Base-by-base conservation (phyloP, 2,329 filamentous ascomycete genomes). In the Ophiostoma perfectum region DNA sequence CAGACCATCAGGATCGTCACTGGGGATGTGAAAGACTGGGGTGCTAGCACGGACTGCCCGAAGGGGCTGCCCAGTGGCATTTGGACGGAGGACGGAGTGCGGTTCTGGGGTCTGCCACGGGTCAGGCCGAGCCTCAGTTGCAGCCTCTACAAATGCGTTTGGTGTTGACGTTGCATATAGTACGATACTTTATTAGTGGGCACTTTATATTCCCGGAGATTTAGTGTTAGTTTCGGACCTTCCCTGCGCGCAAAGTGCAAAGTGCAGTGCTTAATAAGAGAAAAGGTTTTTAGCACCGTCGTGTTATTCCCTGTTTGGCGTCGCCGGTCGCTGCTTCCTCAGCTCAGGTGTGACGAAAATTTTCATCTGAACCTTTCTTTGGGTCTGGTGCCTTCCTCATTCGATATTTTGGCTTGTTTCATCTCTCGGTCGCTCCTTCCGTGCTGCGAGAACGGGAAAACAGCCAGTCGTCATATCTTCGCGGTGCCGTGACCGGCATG, bases 81-180 rank as follows among this genome's bases (percentile, higher is more conserved):
- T 11, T n/a, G 58, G 58, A 7, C 58, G 58, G 58, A 41, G 58
- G 14, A n/a, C 58, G 58, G 58, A 62, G 38, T 41, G 58, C 38
- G 12, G 58, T 62, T 39, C 36, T 62, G 38, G 14, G 12, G 38
- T 62, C 49, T 60, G 60, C n/a, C 60, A 18, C 60, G 60, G 60
- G 60, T 42, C 60, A 63, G 39, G 16, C 60, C 60, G 60, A 63
- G n/a, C 9, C 27, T 38, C 27, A 18, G 39, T 18, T 27, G 27
- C 27, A 27, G 27, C 27, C 27, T 27, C 27, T 27, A 2, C 27
- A 27, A 27, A 27, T 27, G 27, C 27, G 27, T 18, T 63, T 18
- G 42, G 9, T 58, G 6, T 18, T 27, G 6, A n/a, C 60, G 38
- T 63, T 63, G 38, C 36, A 63, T 55, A 8, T 62, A 39, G 55